Evolutionary conservation across 2,329 filamentous ascomycete species (phyloP).

Genomic region (Aspergillus udagawae): DNA sequence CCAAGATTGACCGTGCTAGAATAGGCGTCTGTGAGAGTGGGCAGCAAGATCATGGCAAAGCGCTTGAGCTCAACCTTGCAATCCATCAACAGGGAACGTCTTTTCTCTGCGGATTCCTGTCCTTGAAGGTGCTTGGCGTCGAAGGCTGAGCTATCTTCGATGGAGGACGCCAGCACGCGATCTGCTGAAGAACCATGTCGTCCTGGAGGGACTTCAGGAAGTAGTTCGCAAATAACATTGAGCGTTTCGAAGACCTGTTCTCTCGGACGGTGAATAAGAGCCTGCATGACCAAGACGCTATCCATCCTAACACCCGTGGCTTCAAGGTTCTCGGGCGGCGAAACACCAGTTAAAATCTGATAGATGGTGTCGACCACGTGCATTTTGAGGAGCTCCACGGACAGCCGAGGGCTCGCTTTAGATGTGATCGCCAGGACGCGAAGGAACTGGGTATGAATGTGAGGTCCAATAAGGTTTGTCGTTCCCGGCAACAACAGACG

Average conservation of each 20-base stretch:
- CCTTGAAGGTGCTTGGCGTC: slow-evolving; percentile 30
- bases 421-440: slow-evolving; percentile 87
- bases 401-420: slow-evolving; percentile 79
- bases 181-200: slow-evolving; percentile 51
- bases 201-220: slow-evolving; percentile 69
- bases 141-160: slow-evolving; percentile 44
- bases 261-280: slow-evolving; percentile 87
- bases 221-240: slow-evolving; percentile 92
- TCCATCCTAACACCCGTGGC: slow-evolving; percentile 65
- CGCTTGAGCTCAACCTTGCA: slow-evolving; percentile 84
- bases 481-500: slow-evolving; percentile 87
- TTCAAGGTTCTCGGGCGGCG: slow-evolving; percentile 71
- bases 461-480: slow-evolving; percentile 88
- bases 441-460: slow-evolving; percentile 94
- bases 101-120: slow-evolving; percentile 66
- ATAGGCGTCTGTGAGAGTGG: slow-evolving; percentile 92
- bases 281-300: slow-evolving; percentile 97
- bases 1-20: slow-evolving; percentile 95
- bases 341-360: slow-evolving; percentile 94
- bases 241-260: slow-evolving; percentile 97
- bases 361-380: slow-evolving; percentile 97
- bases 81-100: slow-evolving; percentile 73
- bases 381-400: slow-evolving; percentile 88
- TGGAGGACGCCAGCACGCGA: slow-evolving; percentile 42
- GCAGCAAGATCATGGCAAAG: slow-evolving; percentile 88